Conservation (phyloP, 805 yeast species). For the Candida glaebosa region DNA sequence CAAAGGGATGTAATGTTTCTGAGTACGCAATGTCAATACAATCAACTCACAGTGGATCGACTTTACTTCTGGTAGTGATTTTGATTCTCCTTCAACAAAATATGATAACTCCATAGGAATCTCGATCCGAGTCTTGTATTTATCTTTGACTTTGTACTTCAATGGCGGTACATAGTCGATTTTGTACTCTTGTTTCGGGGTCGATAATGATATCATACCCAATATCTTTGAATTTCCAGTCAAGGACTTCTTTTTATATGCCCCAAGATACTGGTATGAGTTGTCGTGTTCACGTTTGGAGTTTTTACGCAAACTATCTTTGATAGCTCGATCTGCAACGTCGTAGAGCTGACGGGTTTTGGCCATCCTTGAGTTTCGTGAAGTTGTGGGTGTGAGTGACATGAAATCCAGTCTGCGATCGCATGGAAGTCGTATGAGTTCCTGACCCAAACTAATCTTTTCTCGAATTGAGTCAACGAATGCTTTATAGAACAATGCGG, state of each 20-base stretch:
- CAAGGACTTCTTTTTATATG: slow-evolving; percentile 31
- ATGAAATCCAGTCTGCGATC: slow-evolving; percentile 6
- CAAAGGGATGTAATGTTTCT: slow-evolving; percentile 34
- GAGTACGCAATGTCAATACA: slow-evolving; percentile 31
- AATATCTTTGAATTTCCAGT: slow-evolving; percentile 27
- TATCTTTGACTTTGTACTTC: slow-evolving; percentile 17
- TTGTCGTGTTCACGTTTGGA: slow-evolving; percentile 19
- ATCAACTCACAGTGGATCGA: slow-evolving; percentile 31
- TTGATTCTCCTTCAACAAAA: slow-evolving; percentile 10
- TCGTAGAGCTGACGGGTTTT: slow-evolving; percentile 33
- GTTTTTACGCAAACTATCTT: slow-evolving; percentile 11
- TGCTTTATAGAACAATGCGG: slow-evolving; percentile 28
- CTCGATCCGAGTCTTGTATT: slow-evolving; percentile 14
- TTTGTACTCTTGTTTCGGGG: slow-evolving; percentile 29
- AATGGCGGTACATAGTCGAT: slow-evolving; percentile 32
- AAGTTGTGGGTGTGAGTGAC: slow-evolving; percentile 16
- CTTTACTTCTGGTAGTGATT: slow-evolving; percentile 32
- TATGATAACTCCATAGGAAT: slow-evolving; percentile 34
- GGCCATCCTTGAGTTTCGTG: slow-evolving; percentile 14
- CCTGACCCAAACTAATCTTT: slow-evolving; percentile 23
- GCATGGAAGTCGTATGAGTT: slow-evolving; percentile 12
- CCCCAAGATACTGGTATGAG: slow-evolving; percentile 28
- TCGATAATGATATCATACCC: slow-evolving; percentile 32
- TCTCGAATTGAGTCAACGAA: slow-evolving; percentile 27
- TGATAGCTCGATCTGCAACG: slow-evolving; percentile 18